Evolutionary conservation across 2,329 filamentous ascomycete species (phyloP).

Genomic region (Phoma sp.): DNA sequence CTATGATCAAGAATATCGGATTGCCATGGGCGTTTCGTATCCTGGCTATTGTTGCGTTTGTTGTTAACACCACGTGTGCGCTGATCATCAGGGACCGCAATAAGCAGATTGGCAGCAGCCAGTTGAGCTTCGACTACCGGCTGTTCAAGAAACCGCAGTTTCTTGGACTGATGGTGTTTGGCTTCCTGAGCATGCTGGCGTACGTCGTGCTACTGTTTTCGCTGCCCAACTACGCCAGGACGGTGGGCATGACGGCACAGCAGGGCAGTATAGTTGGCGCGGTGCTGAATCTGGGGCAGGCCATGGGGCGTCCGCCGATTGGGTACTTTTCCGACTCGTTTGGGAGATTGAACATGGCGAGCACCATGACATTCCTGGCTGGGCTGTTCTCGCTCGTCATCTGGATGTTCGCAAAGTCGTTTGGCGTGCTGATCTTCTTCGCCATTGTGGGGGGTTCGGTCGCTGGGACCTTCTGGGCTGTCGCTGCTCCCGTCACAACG

Average conservation of each 20-base stretch:
- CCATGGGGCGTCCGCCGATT: slow-evolving; percentile 72
- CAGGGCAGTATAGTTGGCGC: slow-evolving; percentile 77
- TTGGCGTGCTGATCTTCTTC: slow-evolving; percentile 74
- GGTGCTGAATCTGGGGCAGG: slow-evolving; percentile 71
- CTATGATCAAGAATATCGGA: slow-evolving; percentile 70
- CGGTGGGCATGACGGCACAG: slow-evolving; percentile 69
- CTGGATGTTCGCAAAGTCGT: slow-evolving; percentile 74
- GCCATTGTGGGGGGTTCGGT: slow-evolving; percentile 70
- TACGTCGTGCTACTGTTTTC: slow-evolving; percentile 81
- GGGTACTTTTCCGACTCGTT: slow-evolving; percentile 74
- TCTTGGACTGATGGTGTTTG: slow-evolving; percentile 69
- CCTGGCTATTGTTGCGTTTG: slow-evolving; percentile 67
- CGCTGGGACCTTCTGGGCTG: slow-evolving; percentile 70
- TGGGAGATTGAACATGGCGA: slow-evolving; percentile 76
- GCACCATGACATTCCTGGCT: slow-evolving; percentile 67
- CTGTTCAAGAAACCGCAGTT: slow-evolving; percentile 70
- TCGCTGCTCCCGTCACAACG: slow-evolving; percentile 71
- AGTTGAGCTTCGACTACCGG: slow-evolving; percentile 53
- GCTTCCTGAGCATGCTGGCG: slow-evolving; percentile 73
- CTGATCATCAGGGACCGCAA: slow-evolving; percentile 75
- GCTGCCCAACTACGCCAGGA: slow-evolving; percentile 73
- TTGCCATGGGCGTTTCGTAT: slow-evolving; percentile 72
- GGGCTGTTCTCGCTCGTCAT: slow-evolving; percentile 72
- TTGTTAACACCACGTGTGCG: slow-evolving; percentile 68
- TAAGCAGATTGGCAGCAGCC: slow-evolving; percentile 70